A percentile compares a stretch with the other conserved stretches of the same genome.
phyloP scores from a whole-genome alignment of 495 filamentous ascomycete genomes.

The Pyrenopolyporus hunteri region DNA sequence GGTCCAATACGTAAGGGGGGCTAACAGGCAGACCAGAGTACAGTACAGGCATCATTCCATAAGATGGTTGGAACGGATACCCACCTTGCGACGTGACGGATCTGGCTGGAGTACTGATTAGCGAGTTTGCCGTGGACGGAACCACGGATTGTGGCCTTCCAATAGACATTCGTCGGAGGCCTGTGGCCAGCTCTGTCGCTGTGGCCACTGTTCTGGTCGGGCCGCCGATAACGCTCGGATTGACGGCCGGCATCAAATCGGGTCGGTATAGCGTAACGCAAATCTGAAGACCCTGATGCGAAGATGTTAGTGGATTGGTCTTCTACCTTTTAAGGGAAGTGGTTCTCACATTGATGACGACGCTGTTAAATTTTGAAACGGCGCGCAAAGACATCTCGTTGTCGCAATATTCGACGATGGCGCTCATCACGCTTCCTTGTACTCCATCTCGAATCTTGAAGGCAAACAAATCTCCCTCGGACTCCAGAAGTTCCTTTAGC shows the following conservation, averaged over 20 bases:
- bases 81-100: slow-evolving; percentile 24
- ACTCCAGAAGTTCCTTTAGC: slow-evolving; percentile 55
- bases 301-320: slow-evolving; percentile 11
- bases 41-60: slow-evolving; percentile 47
- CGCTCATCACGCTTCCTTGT: slow-evolving; percentile 47
- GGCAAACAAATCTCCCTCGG: slow-evolving; percentile 61
- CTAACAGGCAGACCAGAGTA: slow-evolving; percentile 40
- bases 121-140: slow-evolving; percentile 24
- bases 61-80: slow-evolving; percentile 35
- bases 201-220: slow-evolving; percentile 5
- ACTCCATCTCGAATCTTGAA: slow-evolving; percentile 48
- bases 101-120: slow-evolving; percentile 49
- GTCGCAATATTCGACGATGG: slow-evolving; percentile 64
- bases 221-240: not conserved
- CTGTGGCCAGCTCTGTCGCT: slow-evolving; percentile 24
- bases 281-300: slow-evolving; percentile 36
- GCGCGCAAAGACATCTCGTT: slow-evolving; percentile 44
- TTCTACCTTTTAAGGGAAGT: not conserved
- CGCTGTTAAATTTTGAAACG: slow-evolving; percentile 51
- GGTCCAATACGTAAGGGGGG: slow-evolving; percentile 45
- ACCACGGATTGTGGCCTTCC: slow-evolving; percentile 30
- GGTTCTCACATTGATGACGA: slow-evolving; percentile 56
- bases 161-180: slow-evolving; percentile 39
- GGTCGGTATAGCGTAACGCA: slow-evolving; percentile 37
- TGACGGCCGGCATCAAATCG: slow-evolving; percentile 11